Percentiles rank a stretch among this genome's conserved stretches.
phyloP scores from a whole-genome alignment of 352 stramenopile species.

The Phytopythium montanum region DNA sequence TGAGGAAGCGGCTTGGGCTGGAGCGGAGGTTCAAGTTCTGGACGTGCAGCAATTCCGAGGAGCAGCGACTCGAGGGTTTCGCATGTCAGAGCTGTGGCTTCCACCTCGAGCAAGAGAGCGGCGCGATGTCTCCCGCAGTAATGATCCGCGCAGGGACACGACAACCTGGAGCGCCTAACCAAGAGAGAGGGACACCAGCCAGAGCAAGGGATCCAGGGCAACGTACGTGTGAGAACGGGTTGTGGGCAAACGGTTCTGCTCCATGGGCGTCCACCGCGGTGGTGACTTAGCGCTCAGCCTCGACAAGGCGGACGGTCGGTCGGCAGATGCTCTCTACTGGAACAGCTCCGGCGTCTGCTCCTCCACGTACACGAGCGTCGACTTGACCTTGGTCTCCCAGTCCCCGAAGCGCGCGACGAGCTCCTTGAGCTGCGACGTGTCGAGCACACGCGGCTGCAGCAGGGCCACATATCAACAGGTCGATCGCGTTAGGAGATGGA shows the following conservation, averaged over 20 bases:
- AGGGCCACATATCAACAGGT: not conserved
- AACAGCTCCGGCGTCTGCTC: conserved; percentile 87
- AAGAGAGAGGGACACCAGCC: not conserved
- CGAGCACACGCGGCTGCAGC: conserved; percentile 64
- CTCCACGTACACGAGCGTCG: conserved; percentile 81
- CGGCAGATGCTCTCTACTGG: conserved; percentile 37
- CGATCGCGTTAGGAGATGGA: not conserved
- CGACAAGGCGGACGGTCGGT: not conserved
- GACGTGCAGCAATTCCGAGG: conserved; percentile 18
- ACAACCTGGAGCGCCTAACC: conserved; percentile 56
- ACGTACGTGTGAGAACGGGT: not conserved
- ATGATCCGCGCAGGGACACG: conserved; percentile 30
- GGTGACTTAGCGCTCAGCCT: not conserved
- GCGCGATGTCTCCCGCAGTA: not conserved
- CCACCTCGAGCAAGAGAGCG: no score
- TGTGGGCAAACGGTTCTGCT: not conserved
- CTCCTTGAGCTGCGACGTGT: conserved; percentile 77
- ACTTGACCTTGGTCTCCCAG: conserved; percentile 85
- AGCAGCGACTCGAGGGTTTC: conserved; percentile 18
- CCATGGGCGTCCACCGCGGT: not conserved
- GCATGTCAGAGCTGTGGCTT: not conserved
- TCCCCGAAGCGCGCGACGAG: conserved; percentile 61
- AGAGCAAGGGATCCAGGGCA: not conserved
- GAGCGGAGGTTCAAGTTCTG: not conserved
- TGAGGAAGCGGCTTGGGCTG: not conserved